Conservation (phyloP, 2,329 filamentous ascomycete species). For the Fusarium buxicola region DNA sequence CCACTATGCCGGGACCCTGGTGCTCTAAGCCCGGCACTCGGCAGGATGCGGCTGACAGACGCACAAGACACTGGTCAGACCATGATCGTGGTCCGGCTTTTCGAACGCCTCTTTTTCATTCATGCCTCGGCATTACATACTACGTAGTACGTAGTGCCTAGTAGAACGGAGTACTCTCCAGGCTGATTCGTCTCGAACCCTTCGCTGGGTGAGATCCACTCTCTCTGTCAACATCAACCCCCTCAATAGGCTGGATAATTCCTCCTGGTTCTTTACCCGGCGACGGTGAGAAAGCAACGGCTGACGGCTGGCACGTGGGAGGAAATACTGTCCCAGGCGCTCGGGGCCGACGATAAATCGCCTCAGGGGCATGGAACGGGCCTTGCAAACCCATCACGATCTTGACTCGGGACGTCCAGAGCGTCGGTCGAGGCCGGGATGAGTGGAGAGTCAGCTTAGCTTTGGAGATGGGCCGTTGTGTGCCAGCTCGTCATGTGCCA, state of each 20-base stretch:
- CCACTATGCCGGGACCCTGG: not conserved
- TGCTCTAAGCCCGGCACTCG: constrained; percentile 1
- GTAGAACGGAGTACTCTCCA: no score
- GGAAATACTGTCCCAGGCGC: constrained; percentile 11
- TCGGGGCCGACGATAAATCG: constrained; percentile 18
- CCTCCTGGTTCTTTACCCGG: constrained; percentile 13
- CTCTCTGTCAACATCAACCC: not conserved
- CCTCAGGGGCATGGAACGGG: constrained; percentile 1
- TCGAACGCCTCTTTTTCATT: not conserved
- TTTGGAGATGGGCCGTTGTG: constrained; percentile 18
- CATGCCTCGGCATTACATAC: not conserved
- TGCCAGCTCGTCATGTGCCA: constrained; percentile 15
- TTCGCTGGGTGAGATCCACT: not conserved
- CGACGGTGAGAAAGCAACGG: constrained; percentile 3
- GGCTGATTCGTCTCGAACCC: not conserved
- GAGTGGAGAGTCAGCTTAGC: constrained; percentile 1
- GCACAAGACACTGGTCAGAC: constrained; percentile 20
- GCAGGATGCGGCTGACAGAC: constrained; percentile 14
- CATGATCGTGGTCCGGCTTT: constrained; percentile 20
- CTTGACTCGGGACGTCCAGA: not conserved
- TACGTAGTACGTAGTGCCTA: no score
- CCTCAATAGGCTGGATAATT: constrained; percentile 15
- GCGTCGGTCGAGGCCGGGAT: constrained; percentile 6
- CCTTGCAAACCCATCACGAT: constrained; percentile 8
- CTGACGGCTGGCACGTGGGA: constrained; percentile 8